A percentile compares a stretch with the other conserved stretches of the same genome.
Conservation (phyloP, 2,329 filamentous ascomycete species). For the Thielaviopsis punctulata region DNA sequence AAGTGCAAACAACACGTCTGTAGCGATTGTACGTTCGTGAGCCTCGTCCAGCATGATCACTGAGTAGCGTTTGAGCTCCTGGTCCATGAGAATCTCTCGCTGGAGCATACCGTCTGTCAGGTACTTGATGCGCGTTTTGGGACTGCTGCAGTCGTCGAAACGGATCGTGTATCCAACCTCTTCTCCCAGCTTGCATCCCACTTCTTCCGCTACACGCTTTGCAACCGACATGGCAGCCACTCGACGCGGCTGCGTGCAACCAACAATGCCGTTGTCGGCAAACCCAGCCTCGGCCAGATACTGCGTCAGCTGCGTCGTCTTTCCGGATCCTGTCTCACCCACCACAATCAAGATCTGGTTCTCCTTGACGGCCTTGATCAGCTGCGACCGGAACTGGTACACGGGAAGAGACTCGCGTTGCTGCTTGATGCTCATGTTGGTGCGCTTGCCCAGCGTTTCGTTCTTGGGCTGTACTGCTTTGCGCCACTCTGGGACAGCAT, state of each 20-base stretch:
- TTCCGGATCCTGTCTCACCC: constrained; percentile 91
- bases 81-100: constrained; percentile 84
- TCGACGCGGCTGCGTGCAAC: constrained; percentile 91
- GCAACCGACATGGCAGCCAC: constrained; percentile 96
- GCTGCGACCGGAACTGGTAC: constrained; percentile 68
- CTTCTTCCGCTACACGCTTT: constrained; percentile 89
- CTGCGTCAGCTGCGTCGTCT: constrained; percentile 91
- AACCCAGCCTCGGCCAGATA: constrained; percentile 89
- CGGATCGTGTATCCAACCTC: constrained; percentile 96
- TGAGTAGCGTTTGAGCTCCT: constrained; percentile 75
- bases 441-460: constrained; percentile 68
- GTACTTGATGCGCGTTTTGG: constrained; percentile 89
- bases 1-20: constrained; percentile 84
- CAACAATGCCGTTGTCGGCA: constrained; percentile 72
- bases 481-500: constrained; percentile 84
- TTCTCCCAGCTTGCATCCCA: constrained; percentile 75
- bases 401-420: constrained; percentile 83
- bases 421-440: constrained; percentile 83
- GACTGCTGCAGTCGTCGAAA: constrained; percentile 85
- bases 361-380: constrained; percentile 70
- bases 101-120: constrained; percentile 99
- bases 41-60: constrained; percentile 98
- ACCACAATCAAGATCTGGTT: constrained; percentile 94
- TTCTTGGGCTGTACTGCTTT: constrained; percentile 63
- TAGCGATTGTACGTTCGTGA: constrained; percentile 91